Evolutionary conservation across 257 asterid genomes (phyloP).

Genomic region (Mentha longifolia): DNA sequence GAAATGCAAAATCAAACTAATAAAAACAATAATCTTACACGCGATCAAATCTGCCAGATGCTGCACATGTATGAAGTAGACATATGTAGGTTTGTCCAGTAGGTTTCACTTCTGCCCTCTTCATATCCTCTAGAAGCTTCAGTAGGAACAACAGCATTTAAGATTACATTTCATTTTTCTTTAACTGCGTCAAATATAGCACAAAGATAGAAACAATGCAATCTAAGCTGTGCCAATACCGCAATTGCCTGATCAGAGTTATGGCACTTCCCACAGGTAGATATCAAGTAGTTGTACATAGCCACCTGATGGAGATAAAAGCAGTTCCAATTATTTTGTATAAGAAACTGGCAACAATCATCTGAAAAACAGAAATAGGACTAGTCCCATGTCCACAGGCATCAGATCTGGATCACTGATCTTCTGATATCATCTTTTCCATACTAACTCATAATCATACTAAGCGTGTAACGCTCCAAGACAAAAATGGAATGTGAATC

Average conservation of each 20-base stretch:
- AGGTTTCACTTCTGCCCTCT: constrained; percentile 83
- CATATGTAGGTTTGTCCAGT: constrained; percentile 88
- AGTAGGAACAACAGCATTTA: constrained; percentile 30
- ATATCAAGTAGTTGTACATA: constrained; percentile 80
- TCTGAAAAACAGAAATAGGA: neutral
- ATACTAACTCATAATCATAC: neutral
- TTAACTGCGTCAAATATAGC: constrained; percentile 18
- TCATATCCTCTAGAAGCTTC: constrained; percentile 96
- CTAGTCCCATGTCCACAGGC: neutral
- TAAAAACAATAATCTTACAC: constrained; percentile 78
- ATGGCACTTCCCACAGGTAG: constrained; percentile 92
- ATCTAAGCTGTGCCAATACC: constrained; percentile 49
- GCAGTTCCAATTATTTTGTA: constrained; percentile 12
- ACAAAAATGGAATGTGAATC: constrained; percentile 8
- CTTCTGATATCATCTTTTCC: constrained; percentile 6
- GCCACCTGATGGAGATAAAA: constrained; percentile 59
- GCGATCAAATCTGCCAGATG: constrained; percentile 79
- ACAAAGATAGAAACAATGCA: constrained; percentile 4
- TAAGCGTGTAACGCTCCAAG: neutral
- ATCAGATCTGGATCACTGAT: constrained; percentile 4
- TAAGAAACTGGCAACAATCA: constrained; percentile 24
- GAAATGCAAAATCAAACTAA: constrained; percentile 44
- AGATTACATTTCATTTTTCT: constrained; percentile 20
- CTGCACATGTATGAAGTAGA: constrained; percentile 94
- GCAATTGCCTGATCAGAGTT: constrained; percentile 79